Base-by-base conservation (phyloP, 2,329 filamentous ascomycete species). In the Curvularia eragrostidis region DNA sequence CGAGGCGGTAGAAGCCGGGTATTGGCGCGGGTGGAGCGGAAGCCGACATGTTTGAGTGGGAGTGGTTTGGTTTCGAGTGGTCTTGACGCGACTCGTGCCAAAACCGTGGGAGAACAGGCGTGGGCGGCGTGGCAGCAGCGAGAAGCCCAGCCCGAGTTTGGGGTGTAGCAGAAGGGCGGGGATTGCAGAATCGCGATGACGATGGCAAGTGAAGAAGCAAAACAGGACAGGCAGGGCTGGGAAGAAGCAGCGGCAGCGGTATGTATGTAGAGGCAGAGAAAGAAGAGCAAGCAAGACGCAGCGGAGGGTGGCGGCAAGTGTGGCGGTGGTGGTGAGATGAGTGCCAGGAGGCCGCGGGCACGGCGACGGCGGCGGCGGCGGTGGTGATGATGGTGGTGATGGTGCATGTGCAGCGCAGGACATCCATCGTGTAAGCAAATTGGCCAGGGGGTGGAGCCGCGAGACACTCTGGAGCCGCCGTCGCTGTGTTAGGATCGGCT, bases 1-100 rank as follows among this genome's bases (percentile, higher is more conserved):
- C 91, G 71, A 88, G 66, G 56, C 84, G 84, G 79, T 93, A 93
- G 61, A 81, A 64, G 34, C 83, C 65, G 21, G 89, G 89, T 36
- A 91, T 82, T 54, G 73, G 46, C 28, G 79, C 79, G 53, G 73
- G 61, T 46, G 69, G 55, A 70, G 64, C 56, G 61, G 52, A 48
- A 48, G 61, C 59, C 62, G 68, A 67, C 53, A 50, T 61, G 58
- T 52, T 39, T 50, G 44, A 41, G 55, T 30, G 38, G 30, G 39
- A 30, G 36, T 55, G 43, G 55, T 43, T 41, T 32, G 51, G 54
- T 62, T 53, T 62, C 49, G 56, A 46, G 56, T 56, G 18, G 41
- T 51, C 41, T 59, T 34, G 30, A 50, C 48, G 56, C 56, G 56
- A 62, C 41, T 56, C 52, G 54, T 43, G 30, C 19, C 32, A 13